Evolutionary conservation across 1,284 basidiomycete genomes (phyloP).

Genomic region (Cutaneotrichosporon sp.): DNA sequence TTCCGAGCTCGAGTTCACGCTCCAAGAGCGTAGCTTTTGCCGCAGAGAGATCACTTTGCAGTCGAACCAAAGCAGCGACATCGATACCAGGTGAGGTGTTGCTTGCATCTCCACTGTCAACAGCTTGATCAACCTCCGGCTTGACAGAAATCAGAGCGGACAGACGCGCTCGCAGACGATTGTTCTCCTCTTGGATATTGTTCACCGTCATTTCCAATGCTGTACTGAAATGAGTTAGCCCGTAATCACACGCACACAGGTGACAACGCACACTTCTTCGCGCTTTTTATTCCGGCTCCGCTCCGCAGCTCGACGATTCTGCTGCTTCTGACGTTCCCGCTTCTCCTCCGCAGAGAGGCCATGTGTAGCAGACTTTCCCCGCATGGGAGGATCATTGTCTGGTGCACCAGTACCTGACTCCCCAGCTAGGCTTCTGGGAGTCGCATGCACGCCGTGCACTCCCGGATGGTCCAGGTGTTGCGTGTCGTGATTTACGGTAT

Average conservation of each 20-base stretch:
- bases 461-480: too few relatives aligned
- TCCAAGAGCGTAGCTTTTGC: conserved; percentile 23
- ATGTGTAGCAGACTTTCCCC: conserved; percentile 14
- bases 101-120: background rate
- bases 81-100: conserved; percentile 21
- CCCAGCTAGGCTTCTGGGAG: background rate
- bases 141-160: conserved; percentile 25
- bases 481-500: background rate
- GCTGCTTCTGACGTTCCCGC: conserved; percentile 39
- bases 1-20: conserved; percentile 20
- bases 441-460: too few relatives aligned
- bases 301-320: conserved; percentile 45
- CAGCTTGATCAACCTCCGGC: background rate
- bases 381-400: conserved; percentile 5
- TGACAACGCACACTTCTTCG: conserved; percentile 36
- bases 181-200: conserved; percentile 41
- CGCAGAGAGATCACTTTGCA: conserved; percentile 29
- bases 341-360: conserved; percentile 30
- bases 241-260: too few relatives aligned
- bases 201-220: conserved; percentile 37
- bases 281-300: conserved; percentile 41
- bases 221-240: conserved; percentile 22
- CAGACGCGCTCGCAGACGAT: conserved; percentile 31
- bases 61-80: conserved; percentile 22
- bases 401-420: background rate